Percentiles rank a stretch among this genome's conserved stretches.
These are phyloP conservation scores for Phytophthora gonapodyides DNA, from an alignment of 352 stramenopile genomes.

Conservation along the genomic window DNA sequence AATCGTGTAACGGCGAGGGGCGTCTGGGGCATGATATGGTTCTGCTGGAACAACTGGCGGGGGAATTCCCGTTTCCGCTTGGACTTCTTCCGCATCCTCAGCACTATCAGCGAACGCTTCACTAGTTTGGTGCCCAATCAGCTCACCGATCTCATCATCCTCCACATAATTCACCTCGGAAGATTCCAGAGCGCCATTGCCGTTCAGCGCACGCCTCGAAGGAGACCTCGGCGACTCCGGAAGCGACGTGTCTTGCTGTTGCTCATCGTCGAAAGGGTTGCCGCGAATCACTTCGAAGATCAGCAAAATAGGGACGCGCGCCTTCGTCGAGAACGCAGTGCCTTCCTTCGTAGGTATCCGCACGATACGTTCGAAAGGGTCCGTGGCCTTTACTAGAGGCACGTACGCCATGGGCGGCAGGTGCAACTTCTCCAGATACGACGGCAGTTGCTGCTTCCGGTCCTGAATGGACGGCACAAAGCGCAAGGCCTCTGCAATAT, in stretches of 20 bases:
- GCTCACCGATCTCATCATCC: slow-evolving; percentile 75
- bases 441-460: slow-evolving; percentile 77
- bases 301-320: slow-evolving; percentile 84
- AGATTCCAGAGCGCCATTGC: slow-evolving; percentile 46
- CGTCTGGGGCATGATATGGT: slow-evolving; percentile 22
- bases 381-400: slow-evolving; percentile 84
- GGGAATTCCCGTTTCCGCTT: slow-evolving; percentile 18
- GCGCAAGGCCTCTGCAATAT: slow-evolving; percentile 81
- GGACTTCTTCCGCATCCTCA: slow-evolving; percentile 40
- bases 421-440: slow-evolving; percentile 82
- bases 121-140: slow-evolving; percentile 74
- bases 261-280: slow-evolving; percentile 60
- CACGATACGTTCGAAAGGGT: slow-evolving; percentile 89
- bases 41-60: slow-evolving; percentile 8
- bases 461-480: slow-evolving; percentile 84
- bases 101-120: slow-evolving; percentile 51
- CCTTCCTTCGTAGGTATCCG: slow-evolving; percentile 86
- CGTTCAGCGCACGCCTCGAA: slow-evolving; percentile 37
- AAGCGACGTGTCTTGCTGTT: slow-evolving; percentile 41
- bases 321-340: slow-evolving; percentile 88
- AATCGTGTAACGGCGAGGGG: slow-evolving; percentile 34
- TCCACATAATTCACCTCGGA: slow-evolving; percentile 73
- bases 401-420: slow-evolving; percentile 90
- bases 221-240: slow-evolving; percentile 61
- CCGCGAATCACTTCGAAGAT: slow-evolving; percentile 90